Evolutionary conservation across 1,284 basidiomycete species (phyloP).

Genomic region (Puccinia polysora): DNA sequence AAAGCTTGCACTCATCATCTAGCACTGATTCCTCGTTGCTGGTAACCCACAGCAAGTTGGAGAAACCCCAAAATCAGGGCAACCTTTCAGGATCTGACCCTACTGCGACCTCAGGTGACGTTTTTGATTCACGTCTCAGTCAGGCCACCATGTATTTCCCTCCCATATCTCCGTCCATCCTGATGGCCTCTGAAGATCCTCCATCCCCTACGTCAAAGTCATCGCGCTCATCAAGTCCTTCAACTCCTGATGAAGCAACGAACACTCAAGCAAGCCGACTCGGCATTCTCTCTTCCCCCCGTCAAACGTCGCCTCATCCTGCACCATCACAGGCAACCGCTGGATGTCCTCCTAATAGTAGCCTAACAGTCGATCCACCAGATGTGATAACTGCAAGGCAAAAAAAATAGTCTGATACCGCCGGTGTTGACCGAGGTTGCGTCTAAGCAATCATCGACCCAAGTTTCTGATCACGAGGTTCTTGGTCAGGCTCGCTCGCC

Average conservation of each 20-base stretch:
- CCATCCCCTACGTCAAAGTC: background rate
- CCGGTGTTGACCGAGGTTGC: no score
- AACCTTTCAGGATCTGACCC: background rate
- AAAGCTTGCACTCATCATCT: no score
- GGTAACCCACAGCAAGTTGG: no score
- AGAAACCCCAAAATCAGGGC: background rate
- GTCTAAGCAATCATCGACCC: no score
- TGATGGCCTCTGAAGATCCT: constrained; percentile 18
- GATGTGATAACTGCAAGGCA: background rate
- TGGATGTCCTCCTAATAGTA: constrained; percentile 3
- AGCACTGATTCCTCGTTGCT: no score
- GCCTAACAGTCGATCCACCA: background rate
- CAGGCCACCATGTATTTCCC: constrained; percentile 34
- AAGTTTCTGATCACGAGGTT: no score
- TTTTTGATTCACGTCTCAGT: background rate
- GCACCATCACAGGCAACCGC: constrained; percentile 20
- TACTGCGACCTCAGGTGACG: background rate
- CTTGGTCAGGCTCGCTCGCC: no score
- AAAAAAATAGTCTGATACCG: background rate
- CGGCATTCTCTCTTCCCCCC: background rate
- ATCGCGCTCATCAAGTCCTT: constrained; percentile 12
- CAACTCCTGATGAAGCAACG: background rate
- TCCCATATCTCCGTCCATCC: constrained; percentile 37
- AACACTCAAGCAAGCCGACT: background rate
- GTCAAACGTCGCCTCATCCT: constrained; percentile 6